Base-by-base conservation (phyloP, 2,329 filamentous ascomycete species). In the Daldinia eschscholtzii region DNA sequence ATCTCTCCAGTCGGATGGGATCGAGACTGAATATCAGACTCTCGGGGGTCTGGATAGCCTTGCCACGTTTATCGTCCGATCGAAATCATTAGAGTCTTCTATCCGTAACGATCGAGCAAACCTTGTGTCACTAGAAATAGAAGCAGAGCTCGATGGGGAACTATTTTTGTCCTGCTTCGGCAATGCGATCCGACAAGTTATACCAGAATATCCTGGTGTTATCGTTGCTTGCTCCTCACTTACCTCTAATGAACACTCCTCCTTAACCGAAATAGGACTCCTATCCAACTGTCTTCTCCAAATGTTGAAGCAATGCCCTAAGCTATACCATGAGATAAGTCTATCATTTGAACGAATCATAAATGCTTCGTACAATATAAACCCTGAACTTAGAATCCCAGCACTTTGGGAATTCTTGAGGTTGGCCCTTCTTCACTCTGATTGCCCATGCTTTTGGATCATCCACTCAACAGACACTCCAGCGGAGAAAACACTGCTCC, bases 271-370 rank as follows among this genome's bases (percentile, higher is more conserved):
- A 35, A 42, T 12, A 10, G 64, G 64, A 13, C 41, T 67, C 4
- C 23, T 67, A 39, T 67, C 64, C n/a, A 42, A 30, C 64, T 63
- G 23, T 15, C 59, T 67, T 10, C 12, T 63, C 33, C 64, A 67
- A 42, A 35, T 67, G 30, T 39, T 63, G n/a, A 67, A 57, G 18
- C 64, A 67, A 30, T 30, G 35, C 9, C 64, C 64, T 9, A 35
- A 3, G 12, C 18, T 48, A 9, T 60, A 30, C 15, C 6, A n/a
- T 1, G 28, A 41, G 50, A 28, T 57, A 1, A 42, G 13, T 3
- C 9, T 4, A n/a, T 13, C 15, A 23, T 39, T 15, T 6, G 35
- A 37, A 18, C 33, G 46, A 12, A 4, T 52, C 4, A 6, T 52
- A 26, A 57, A 48, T 42, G 18, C 35, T 33, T 20, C 63, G 13